Evolutionary conservation across 2,329 filamentous ascomycete species (phyloP), one percentile per base, ranked within the genome.

Genomic region (Drechmeria coniospora): DNA sequence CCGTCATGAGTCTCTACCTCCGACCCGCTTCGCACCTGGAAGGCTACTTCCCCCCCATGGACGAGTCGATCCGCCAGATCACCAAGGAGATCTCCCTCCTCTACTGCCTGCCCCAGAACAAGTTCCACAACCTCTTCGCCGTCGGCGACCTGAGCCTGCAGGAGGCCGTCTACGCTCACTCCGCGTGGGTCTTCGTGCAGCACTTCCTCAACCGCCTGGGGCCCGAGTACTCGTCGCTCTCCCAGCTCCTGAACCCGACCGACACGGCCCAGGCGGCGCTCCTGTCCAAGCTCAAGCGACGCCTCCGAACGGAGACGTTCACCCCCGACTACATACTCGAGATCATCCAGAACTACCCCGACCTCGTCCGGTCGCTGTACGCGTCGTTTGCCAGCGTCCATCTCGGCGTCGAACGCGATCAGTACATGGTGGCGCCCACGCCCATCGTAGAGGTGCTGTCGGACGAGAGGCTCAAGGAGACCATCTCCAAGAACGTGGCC

Each of bases 101-200:
- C 12, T 98, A 95, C 71, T 98, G 90, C 53, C 79, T 98, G 40
- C 90, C 90, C 10, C 87, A 92, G 54, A 98, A 93, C 66, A 90
- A 86, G 56, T 83, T 98, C 53, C 87, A 94, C 56, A 63, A 67
- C 32, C 72, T 93, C 42, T 98, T 98, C 53, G 80, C 81, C 27
- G 74, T 71, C 11, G 86, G 86, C 27, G 71, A 78, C 42, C 65
- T 98, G 38, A 94, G 86, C 48, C 65, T 98, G 28, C 90, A 98
- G 53, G 90, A 98, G 59, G 86, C 87, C 9, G 84, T 94, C 45
- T 98, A 98, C 50, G 86, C 84, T 16, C 90, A 98, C 59, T 93
- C 82, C 50, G 82, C 92, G 6, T 94, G 87, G 81, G 84, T 95
- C 18, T 98, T 94, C 46, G 79, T 94, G 21, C 84, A 92, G 48